Evolutionary conservation across 164 flowering plant genomes (phyloP), one percentile per base, ranked within the genome.

Genomic region (Brasenia schreberi): DNA sequence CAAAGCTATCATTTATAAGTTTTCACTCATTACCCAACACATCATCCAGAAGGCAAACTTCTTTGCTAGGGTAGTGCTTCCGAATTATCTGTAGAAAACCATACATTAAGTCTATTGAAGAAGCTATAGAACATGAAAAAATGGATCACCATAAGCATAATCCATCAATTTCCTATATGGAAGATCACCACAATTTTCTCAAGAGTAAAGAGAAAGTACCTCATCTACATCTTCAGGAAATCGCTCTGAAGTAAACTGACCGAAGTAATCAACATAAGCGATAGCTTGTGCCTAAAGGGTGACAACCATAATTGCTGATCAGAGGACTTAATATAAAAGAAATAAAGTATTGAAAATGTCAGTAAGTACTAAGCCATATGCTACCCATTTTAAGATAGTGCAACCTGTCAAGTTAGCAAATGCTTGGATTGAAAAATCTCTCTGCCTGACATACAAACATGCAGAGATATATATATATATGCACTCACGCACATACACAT

Each of bases 161-260:
- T 61, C 18, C 60, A 58, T 58, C 60, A 58, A 12, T 58, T 58
- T 18, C 60, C 60, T 58, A 12, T 18, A 58, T 58, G 60, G 18
- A 58, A 14, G 16, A 12, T 7, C 18, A n/a, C 63, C 63, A 61
- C 56, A 49, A 33, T 14, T 49, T 45, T 49, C 56, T 49, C 12
- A 49, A 49, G 65, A 43, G n/a, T 14, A 65, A 64, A 61, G 63
- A 23, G 4, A 7, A 61, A 18, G 18, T 88, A 93, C 98, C 97
- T 93, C 98, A 59, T 89, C 84, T 72, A 93, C 80, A 71, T 93
- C 97, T 45, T 90, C 97, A 45, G 97, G 87, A 71, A 93, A 93
- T 19, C 79, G 85, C 72, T 90, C 98, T 23, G 96, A 88, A 67
- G 90, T 90, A 77, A 88, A 93, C 73, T 93, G 98, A 59, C 89